phyloP scores from a whole-genome alignment of 208 protist genomes.

The Wallacemonas sp. region DNA sequence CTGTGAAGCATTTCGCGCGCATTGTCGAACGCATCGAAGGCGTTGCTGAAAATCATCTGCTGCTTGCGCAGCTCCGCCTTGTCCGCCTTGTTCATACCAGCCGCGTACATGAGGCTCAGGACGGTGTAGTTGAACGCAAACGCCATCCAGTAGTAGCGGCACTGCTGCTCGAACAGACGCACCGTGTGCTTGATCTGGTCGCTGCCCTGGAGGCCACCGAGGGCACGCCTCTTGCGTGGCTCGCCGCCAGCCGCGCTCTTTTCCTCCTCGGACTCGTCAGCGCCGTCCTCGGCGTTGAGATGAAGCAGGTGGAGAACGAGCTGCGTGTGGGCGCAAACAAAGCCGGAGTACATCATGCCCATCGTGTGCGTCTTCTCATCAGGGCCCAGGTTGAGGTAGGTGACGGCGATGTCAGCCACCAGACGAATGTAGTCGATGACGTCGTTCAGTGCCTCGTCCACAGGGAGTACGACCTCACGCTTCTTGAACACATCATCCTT shows the following conservation, averaged over 20 bases:
- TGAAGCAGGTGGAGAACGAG: constrained; percentile 20
- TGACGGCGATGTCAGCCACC: constrained; percentile 25
- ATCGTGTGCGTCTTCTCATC: constrained; percentile 20
- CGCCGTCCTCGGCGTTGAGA: constrained; percentile 18
- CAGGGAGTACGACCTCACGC: constrained; percentile 14
- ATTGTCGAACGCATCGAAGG: constrained; percentile 16
- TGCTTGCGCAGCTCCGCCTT: constrained; percentile 17
- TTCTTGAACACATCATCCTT: constrained; percentile 18
- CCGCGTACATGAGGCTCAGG: constrained; percentile 18
- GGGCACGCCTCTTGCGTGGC: background rate
- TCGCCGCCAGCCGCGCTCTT: background rate
- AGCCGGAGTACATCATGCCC: constrained; percentile 21
- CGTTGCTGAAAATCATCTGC: constrained; percentile 11
- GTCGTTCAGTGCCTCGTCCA: constrained; percentile 16
- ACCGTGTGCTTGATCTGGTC: constrained; percentile 9
- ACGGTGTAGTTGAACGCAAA: constrained; percentile 24
- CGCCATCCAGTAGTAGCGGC: constrained; percentile 18
- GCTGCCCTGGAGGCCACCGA: background rate
- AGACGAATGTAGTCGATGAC: constrained; percentile 23
- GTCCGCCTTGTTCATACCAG: constrained; percentile 7
- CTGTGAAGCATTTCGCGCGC: constrained; percentile 6
- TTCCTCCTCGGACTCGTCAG: background rate
- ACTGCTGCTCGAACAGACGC: constrained; percentile 19
- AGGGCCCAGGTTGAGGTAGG: constrained; percentile 23
- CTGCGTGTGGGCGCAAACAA: constrained; percentile 16